Base-by-base conservation (phyloP, 2,329 filamentous ascomycete species). In the Periconia sp. region DNA sequence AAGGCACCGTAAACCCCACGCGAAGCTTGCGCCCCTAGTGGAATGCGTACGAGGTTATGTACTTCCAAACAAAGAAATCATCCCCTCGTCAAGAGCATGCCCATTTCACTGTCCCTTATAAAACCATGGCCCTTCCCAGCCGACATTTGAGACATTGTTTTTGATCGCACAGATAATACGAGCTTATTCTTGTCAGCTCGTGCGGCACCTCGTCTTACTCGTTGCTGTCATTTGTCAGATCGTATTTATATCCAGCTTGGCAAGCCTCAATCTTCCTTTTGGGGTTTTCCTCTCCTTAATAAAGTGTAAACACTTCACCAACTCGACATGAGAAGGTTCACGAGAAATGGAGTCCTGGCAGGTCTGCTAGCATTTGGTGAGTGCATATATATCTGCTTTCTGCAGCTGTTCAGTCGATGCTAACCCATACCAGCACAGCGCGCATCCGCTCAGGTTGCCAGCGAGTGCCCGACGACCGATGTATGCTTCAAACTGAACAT, bases 401-500 rank as follows among this genome's bases (percentile, higher is more conserved):
- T 41, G 13, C 27, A 9, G n/a, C 41, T 51, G 17, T 20, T 31
- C n/a, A 20, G 8, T 27, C 41, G 19, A 17, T 37, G 35, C 59
- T 70, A 54, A 70, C 57, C 37, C 35, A 23, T 45, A 20, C 5
- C 49, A 73, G 71, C 60, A 30, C 65, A 62, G 11, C 55, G 47
- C 19, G 60, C 60, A 50, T 63, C 60, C 30, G 70, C 71, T 15
- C 71, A 74, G 54, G 56, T 72, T 15, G 65, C 62, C 8, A 72
- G 49, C 23, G 57, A 63, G 13, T 71, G 67, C 40, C 64, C 65
- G 1, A 57, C 55, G 5, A 63, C 45, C 8, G 60, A 74, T 31
- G 65, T 79, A 18, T 78, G 76, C 69, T 85, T 78, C 63, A 72
- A 74, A 10, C 73, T 86, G 57, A 84, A 82, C 63, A 78, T 86